A percentile compares a stretch with the other conserved stretches of the same genome.
phyloP scores from a whole-genome alignment of 202 grass and related monocot genomes.

The Musa balbisiana region DNA sequence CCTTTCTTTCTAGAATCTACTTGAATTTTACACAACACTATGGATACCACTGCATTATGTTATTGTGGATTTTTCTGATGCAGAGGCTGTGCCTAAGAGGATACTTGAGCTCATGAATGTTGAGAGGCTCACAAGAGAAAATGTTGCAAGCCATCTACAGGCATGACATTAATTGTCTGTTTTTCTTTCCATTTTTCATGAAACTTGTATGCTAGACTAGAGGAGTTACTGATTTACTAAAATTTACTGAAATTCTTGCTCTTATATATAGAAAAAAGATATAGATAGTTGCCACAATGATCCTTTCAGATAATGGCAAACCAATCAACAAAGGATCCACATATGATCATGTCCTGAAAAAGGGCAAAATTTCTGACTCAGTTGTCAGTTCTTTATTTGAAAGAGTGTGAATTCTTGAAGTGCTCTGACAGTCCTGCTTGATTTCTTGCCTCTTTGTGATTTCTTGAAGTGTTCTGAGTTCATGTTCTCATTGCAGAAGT shows the following conservation, averaged over 20 bases:
- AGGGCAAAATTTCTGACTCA: neutral
- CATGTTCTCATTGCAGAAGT: conserved; percentile 57
- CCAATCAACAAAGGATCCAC: neutral
- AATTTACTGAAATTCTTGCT: neutral
- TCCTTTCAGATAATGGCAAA: neutral
- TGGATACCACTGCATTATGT: conserved; percentile 11
- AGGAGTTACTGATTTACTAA: neutral
- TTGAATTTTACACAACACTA: neutral
- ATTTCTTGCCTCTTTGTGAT: neutral
- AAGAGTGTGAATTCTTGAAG: neutral
- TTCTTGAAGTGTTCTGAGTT: neutral
- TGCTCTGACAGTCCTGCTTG: neutral
- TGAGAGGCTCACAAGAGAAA: conserved; percentile 96
- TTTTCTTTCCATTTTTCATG: neutral
- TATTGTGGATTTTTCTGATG: conserved; percentile 18
- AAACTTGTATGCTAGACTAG: neutral
- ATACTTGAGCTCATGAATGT: conserved; percentile 99
- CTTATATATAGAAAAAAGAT: neutral
- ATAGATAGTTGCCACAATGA: neutral
- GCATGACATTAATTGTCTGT: conserved; percentile 29
- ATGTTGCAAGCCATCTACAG: conserved; percentile 97
- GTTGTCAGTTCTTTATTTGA: neutral
- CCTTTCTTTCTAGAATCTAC: neutral
- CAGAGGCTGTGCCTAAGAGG: conserved; percentile 98
- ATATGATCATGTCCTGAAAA: neutral